Conservation (phyloP, 176 grass and related monocot genomes). For the Aegilops umbellulata region DNA sequence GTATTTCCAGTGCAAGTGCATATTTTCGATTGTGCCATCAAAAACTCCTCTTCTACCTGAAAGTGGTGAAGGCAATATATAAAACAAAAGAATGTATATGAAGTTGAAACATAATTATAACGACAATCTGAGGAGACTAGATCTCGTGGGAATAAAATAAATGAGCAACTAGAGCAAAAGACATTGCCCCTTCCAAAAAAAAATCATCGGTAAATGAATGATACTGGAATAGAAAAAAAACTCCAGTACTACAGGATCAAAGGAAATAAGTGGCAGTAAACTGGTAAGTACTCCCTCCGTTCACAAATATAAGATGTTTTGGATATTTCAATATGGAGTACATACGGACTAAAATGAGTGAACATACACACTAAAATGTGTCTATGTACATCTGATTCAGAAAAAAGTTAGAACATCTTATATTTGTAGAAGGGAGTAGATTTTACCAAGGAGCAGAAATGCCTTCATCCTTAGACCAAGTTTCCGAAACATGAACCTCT, state of each 20-base stretch:
- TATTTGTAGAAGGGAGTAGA: not conserved
- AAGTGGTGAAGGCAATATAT: not conserved
- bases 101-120: not conserved
- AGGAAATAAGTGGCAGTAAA: not conserved
- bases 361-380: no score
- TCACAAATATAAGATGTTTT: no score
- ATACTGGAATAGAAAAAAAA: not conserved
- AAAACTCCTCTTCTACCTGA: slow-evolving; percentile 95
- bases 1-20: slow-evolving; percentile 99
- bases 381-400: no score
- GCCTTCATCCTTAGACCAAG: slow-evolving; percentile 96
- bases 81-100: not conserved
- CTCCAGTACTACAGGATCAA: not conserved
- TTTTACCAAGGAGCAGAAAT: slow-evolving; percentile 79
- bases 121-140: not conserved
- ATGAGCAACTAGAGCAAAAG: slow-evolving; percentile 16
- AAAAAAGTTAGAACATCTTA: no score
- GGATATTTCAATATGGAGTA: no score
- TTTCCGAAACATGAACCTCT: slow-evolving; percentile 94
- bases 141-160: not conserved
- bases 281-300: not conserved
- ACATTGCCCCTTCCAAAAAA: not conserved
- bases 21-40: slow-evolving; percentile 92
- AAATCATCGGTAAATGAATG: not conserved
- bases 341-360: no score